Evolutionary conservation across 257 asterid genomes (phyloP).

Genomic region (Dorcoceras hygrometricum): DNA sequence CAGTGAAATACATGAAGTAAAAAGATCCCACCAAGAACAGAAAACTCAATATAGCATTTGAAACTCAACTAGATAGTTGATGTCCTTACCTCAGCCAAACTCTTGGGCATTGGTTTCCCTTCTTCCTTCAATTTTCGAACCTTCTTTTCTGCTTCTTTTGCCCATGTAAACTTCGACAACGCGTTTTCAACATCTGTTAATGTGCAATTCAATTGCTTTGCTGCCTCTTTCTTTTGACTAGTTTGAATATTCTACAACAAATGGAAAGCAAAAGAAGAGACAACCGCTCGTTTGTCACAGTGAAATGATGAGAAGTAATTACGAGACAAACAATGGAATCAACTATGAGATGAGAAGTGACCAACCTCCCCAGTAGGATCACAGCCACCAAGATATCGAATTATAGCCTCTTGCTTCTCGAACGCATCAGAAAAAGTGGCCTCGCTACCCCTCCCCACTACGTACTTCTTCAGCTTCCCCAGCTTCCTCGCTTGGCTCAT

Average conservation of each 20-base stretch:
- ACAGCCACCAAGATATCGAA: slow-evolving; percentile 64
- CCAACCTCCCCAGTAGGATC: slow-evolving; percentile 85
- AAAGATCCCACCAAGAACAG: no score
- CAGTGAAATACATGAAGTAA: no score
- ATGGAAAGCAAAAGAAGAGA: slow-evolving; percentile 10
- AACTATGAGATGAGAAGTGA: neutral
- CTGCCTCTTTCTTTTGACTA: slow-evolving; percentile 66
- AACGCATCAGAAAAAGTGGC: slow-evolving; percentile 67
- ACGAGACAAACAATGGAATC: neutral
- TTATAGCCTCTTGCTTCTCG: slow-evolving; percentile 76
- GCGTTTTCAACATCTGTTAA: slow-evolving; percentile 65
- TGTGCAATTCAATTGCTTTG: slow-evolving; percentile 75
- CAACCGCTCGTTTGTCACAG: slow-evolving; percentile 9
- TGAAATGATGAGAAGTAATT: slow-evolving; percentile 17
- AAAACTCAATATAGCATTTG: neutral
- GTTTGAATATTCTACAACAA: slow-evolving; percentile 53
- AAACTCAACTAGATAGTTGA: slow-evolving; percentile 14
- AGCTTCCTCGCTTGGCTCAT: slow-evolving; percentile 77
- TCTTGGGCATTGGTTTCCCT: slow-evolving; percentile 90
- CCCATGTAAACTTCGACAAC: slow-evolving; percentile 83
- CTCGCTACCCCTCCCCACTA: slow-evolving; percentile 74
- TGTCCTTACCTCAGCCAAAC: slow-evolving; percentile 72
- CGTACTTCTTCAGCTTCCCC: slow-evolving; percentile 58
- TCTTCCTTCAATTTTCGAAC: slow-evolving; percentile 60
- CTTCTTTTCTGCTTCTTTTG: slow-evolving; percentile 73